Evolutionary conservation across 495 filamentous ascomycete species (phyloP).

Genomic region (Margaritispora aquatica): DNA sequence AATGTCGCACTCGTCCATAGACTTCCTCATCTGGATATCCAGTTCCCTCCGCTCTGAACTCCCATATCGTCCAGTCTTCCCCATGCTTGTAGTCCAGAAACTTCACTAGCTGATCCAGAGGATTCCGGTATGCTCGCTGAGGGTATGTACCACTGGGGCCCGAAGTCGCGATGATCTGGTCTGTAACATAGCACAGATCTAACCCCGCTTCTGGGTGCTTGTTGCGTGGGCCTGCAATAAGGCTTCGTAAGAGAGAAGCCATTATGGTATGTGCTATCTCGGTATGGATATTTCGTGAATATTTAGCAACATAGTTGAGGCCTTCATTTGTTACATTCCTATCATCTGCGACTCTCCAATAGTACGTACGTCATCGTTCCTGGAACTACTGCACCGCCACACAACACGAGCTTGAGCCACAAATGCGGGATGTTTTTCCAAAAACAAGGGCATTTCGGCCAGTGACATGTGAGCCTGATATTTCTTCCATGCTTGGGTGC

Average conservation of each 20-base stretch:
- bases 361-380: not conserved
- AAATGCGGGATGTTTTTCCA: not conserved
- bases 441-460: not conserved
- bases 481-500: conserved; percentile 3
- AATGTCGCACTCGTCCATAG: conserved; percentile 76
- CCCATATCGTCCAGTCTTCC: conserved; percentile 86
- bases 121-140: conserved; percentile 86
- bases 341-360: not conserved
- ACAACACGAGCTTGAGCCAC: not conserved
- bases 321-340: not conserved
- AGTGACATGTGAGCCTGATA: not conserved
- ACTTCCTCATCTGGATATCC: conserved; percentile 91
- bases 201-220: conserved; percentile 81
- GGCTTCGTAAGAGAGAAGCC: conserved; percentile 48
- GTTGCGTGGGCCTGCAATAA: conserved; percentile 68
- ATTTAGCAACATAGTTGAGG: not conserved
- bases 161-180: conserved; percentile 69
- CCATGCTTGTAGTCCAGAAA: conserved; percentile 84
- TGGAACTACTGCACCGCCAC: not conserved
- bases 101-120: conserved; percentile 72
- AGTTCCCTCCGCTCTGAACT: conserved; percentile 93
- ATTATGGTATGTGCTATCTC: conserved; percentile 23
- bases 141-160: conserved; percentile 86
- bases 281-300: not conserved
- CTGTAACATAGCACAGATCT: conserved; percentile 93